Conservation (phyloP, 2,329 filamentous ascomycete species). For the Stagonosporopsis chrysanthemi region DNA sequence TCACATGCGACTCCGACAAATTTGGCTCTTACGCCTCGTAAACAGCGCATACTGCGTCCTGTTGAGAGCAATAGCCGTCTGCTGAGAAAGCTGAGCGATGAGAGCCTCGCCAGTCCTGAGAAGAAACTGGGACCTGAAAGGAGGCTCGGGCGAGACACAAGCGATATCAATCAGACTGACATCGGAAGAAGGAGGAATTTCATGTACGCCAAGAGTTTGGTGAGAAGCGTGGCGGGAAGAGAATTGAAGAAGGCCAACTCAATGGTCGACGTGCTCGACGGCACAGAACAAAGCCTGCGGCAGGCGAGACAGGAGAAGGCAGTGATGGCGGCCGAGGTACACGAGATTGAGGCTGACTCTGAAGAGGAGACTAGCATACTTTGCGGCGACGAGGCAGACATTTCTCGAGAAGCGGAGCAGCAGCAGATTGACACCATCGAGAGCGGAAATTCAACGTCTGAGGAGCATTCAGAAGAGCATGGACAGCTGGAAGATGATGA, state of each 20-base stretch:
- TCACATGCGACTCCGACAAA: conserved; percentile 11
- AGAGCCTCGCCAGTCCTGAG: conserved; percentile 42
- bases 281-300: conserved; percentile 15
- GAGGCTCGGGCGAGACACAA: conserved; percentile 25
- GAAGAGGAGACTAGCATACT: conserved; percentile 41
- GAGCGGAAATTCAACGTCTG: conserved; percentile 3
- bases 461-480: conserved; percentile 6
- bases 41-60: conserved; percentile 44
- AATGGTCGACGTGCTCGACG: conserved; percentile 26
- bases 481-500: conserved; percentile 19
- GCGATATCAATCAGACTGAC: conserved; percentile 27
- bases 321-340: conserved; percentile 12
- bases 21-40: conserved; percentile 33
- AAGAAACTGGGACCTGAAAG: conserved; percentile 28
- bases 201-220: conserved; percentile 42
- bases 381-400: conserved; percentile 39
- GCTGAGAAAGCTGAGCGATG: conserved; percentile 37
- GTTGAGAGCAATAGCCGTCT: conserved; percentile 43
- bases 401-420: conserved; percentile 16
- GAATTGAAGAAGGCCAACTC: conserved; percentile 20
- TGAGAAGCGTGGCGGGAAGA: conserved; percentile 37
- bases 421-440: conserved; percentile 10
- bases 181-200: conserved; percentile 23
- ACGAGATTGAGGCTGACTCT: conserved; percentile 24
- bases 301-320: conserved; percentile 10